Conservation (phyloP, 257 asterid species). For the Lycium ferocissimum region DNA sequence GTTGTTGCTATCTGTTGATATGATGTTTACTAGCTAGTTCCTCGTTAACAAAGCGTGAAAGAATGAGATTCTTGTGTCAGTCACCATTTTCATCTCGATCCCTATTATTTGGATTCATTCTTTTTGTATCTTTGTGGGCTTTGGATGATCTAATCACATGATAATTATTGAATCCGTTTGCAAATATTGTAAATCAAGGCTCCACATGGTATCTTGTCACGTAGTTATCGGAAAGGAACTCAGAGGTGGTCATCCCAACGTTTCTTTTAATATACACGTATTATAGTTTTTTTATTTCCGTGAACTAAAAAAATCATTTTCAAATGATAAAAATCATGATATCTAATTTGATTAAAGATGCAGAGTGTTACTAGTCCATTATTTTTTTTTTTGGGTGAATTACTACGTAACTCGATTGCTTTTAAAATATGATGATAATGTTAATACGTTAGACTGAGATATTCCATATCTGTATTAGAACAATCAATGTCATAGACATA, state of each 20-base stretch:
- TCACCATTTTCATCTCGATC: conserved; percentile 23
- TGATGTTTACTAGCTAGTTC: background rate
- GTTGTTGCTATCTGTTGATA: conserved; percentile 1
- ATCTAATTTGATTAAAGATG: no score
- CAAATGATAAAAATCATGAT: no score
- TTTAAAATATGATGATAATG: background rate
- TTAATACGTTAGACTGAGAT: background rate
- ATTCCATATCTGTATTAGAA: background rate
- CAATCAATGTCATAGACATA: background rate
- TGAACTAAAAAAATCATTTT: no score
- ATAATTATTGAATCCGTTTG: background rate
- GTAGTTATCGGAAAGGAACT: background rate
- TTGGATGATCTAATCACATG: conserved; percentile 18
- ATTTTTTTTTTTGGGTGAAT: no score
- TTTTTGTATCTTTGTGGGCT: background rate
- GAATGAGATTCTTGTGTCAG: conserved; percentile 26
- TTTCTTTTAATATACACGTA: background rate
- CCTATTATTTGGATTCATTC: background rate
- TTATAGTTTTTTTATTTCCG: no score
- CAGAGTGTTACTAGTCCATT: no score
- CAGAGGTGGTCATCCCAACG: background rate
- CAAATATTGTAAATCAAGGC: background rate
- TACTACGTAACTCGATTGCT: no score
- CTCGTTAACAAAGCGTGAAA: conserved; percentile 25
- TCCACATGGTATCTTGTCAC: background rate